Evolutionary conservation across 345 rosid species (phyloP).

Genomic region (Sonneratia caseolaris): DNA sequence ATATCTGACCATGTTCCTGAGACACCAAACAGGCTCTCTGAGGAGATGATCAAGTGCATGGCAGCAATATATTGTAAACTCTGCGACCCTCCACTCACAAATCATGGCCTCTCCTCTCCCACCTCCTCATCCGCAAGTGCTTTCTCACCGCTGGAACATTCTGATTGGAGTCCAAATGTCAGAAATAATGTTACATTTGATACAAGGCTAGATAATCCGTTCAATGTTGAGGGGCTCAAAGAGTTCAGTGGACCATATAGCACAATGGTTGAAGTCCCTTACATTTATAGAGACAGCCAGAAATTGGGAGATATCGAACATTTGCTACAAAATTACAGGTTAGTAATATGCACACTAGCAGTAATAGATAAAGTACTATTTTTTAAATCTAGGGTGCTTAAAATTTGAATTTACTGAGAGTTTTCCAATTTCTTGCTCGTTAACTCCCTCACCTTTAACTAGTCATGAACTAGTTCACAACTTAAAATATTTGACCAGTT

Average conservation of each 20-base stretch:
- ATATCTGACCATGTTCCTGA: slow-evolving; percentile 88
- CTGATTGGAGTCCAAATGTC: slow-evolving; percentile 76
- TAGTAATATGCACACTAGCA: slow-evolving; percentile 9
- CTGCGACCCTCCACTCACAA: slow-evolving; percentile 63
- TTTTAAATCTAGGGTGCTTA: too few relatives aligned
- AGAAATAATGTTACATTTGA: slow-evolving; percentile 74
- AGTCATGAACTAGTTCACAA: neutral
- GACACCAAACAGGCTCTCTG: slow-evolving; percentile 85
- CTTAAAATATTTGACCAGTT: neutral
- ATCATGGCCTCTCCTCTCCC: slow-evolving; percentile 67
- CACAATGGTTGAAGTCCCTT: slow-evolving; percentile 77
- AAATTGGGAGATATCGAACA: slow-evolving; percentile 69
- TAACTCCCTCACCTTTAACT: neutral
- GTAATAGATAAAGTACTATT: neutral
- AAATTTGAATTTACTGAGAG: too few relatives aligned
- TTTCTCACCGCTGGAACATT: slow-evolving; percentile 64
- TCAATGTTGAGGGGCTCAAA: slow-evolving; percentile 74
- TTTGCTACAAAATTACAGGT: slow-evolving; percentile 82
- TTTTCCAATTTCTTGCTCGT: neutral
- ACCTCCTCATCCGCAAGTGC: slow-evolving; percentile 56
- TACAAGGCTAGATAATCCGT: slow-evolving; percentile 65
- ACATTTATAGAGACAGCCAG: slow-evolving; percentile 68
- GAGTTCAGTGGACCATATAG: slow-evolving; percentile 93
- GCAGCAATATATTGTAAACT: slow-evolving; percentile 84
- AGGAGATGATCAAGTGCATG: slow-evolving; percentile 94